Base-by-base conservation (phyloP, 2,329 filamentous ascomycete species). In the Diaporthe ampelina region DNA sequence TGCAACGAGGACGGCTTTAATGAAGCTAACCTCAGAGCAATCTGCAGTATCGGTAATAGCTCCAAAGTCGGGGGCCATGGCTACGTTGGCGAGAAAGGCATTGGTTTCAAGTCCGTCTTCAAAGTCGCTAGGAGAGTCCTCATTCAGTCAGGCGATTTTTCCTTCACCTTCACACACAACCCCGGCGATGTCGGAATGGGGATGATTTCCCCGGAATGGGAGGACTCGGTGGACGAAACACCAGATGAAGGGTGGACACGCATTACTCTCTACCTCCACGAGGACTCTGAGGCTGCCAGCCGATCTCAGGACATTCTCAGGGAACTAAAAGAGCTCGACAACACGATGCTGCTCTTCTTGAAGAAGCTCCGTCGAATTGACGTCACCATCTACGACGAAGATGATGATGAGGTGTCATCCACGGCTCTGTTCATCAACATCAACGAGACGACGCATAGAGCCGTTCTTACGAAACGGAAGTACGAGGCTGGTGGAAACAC, bases 51-150 rank as follows among this genome's bases (percentile, higher is more conserved):
- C 1, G 84, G 85, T 0, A 67, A 84, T 21, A 89, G 87, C 76
- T 85, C 87, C n/a, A 85, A 84, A 6, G 81, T 77, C 0, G 79
- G 77, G 0, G 79, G 79, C 0, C 81, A 84, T 10, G 84, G 83
- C 0, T 88, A 86, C 56, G 86, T 87, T 26, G 86, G 87, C 3
- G 85, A 86, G 72, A 88, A 88, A 72, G 86, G 87, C 13, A 87
- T 88, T 24, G 87, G 87, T 0, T 88, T 88, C 79, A 89, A 89
- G 75, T 87, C 86, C 0, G 85, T 87, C 0, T 89, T 89, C 75
- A 87, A 83, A 77, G 86, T 82, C 0, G 85, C 86, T 72, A 37
- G 83, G 78, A 76, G 65, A 76, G 9, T 84, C 83, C 78, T 78
- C 77, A 29, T 81, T 83, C 74, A 79, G 81, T 89, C 86, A 0